Conservation (phyloP, 306 rosid genomes). For the Leucaena leucocephala region DNA sequence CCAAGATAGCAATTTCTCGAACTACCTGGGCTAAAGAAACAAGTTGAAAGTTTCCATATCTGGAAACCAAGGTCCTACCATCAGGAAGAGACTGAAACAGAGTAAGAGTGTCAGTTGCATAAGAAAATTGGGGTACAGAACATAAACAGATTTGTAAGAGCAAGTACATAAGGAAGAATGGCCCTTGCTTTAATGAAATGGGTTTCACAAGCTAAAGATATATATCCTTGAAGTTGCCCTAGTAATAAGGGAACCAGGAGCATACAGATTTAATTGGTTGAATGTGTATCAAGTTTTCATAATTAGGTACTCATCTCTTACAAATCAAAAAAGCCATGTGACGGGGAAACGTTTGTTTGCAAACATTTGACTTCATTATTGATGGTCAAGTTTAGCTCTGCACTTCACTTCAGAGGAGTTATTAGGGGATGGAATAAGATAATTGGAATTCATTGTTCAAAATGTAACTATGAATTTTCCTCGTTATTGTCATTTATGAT, state of each 20-base stretch:
- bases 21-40: conserved; percentile 12
- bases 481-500: neutral
- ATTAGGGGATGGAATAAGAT: neutral
- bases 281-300: neutral
- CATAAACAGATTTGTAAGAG: neutral
- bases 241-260: neutral
- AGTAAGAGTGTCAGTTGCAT: neutral
- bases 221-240: neutral
- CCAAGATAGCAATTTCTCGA: conserved; percentile 46
- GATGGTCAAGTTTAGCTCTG: neutral
- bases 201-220: neutral
- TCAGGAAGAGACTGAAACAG: neutral
- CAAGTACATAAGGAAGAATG: neutral
- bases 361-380: neutral
- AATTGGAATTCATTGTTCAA: neutral
- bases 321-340: neutral
- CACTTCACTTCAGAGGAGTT: neutral
- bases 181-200: neutral
- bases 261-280: neutral
- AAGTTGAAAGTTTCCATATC: conserved; percentile 15
- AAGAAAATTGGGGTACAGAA: neutral
- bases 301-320: neutral
- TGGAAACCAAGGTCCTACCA: conserved; percentile 1
- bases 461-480: neutral
- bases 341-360: neutral